Evolutionary conservation across 768 basidiomycete species (phyloP), one percentile per base, ranked within the genome.

Genomic region (Punctularia strigosozonata): DNA sequence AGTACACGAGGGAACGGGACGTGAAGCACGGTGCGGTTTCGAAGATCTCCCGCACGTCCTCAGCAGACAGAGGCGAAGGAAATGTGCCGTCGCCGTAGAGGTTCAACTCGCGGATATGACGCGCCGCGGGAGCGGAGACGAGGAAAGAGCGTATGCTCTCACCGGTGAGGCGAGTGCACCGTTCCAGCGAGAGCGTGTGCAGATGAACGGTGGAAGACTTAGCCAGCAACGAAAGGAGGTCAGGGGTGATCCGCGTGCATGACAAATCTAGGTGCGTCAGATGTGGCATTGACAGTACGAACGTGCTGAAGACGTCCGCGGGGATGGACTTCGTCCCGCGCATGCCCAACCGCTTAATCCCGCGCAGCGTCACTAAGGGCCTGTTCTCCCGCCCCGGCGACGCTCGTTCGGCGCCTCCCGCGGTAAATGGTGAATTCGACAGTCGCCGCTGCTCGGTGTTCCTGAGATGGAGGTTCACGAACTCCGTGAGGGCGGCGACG

Each of bases 241-340:
- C 78, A 3, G 85, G 74, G 1, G 74, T 75, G 25, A 73, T 70
- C 5, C 85, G 80, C n/a, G 90, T 97, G 39, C 83, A 82, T 3
- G 90, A 92, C 20, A 95, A 71, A 55, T 95, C 89, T 50, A 95
- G 77, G 52, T 90, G 84, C 13, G 88, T 89, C 17, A 97, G 76
- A 31, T 73, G 73, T 1, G 89, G 87, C 61, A 88, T 89, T 1
- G 87, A 77, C 26, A 82, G 62, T 34, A 91, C 69, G 51, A 92
- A 86, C 0, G 78, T 69, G 14, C 71, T 68, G 34, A 92, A 69
- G 38, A 75, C 71, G 38, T 71, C 67, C 10, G 84, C 67, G 24
- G 78, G 63, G 26, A 92, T 66, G 4, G 85, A 84, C 51, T 84
- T 85, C 28, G 83, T 79, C 41, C 86, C 85, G 41, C 83, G 80